These are phyloP conservation scores for Neonectria punicea DNA, from an alignment of 2,329 filamentous ascomycete genomes.

Conservation along the genomic window DNA sequence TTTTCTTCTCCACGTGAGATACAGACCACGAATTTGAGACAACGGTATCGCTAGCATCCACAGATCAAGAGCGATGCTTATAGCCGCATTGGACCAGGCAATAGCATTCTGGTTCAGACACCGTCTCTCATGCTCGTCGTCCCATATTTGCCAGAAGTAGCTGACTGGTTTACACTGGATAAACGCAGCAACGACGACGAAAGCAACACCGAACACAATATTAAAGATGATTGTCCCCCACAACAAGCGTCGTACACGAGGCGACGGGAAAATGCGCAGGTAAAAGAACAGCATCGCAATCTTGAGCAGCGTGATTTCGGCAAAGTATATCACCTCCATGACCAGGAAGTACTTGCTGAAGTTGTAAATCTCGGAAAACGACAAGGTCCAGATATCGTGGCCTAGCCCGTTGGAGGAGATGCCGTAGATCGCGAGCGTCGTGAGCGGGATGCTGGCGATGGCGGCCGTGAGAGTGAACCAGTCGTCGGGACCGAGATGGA, in stretches of 20 bases:
- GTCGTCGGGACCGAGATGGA: background rate
- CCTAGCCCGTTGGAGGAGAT: conserved; percentile 18
- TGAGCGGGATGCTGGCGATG: background rate
- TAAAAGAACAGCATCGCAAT: conserved; percentile 24
- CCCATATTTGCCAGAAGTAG: conserved; percentile 22
- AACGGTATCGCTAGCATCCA: background rate
- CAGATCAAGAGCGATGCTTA: conserved; percentile 17
- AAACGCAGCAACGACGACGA: background rate
- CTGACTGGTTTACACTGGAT: conserved; percentile 14
- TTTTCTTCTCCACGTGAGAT: background rate
- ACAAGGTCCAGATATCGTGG: conserved; percentile 14
- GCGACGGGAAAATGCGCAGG: conserved; percentile 18
- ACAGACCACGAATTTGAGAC: background rate
- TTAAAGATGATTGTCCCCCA: conserved; percentile 15
- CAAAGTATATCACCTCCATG: conserved; percentile 6
- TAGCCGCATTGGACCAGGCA: conserved; percentile 20
- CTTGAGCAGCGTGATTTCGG: conserved; percentile 19
- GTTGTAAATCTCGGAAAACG: background rate
- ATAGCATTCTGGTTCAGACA: conserved; percentile 12
- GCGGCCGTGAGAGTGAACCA: background rate
- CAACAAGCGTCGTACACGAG: background rate
- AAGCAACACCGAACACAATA: background rate
- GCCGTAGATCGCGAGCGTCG: background rate
- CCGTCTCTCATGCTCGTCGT: conserved; percentile 4
- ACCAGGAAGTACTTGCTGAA: conserved; percentile 17